Evolutionary conservation across 2,329 filamentous ascomycete species (phyloP).

Genomic region (Elsinoe ampelina): DNA sequence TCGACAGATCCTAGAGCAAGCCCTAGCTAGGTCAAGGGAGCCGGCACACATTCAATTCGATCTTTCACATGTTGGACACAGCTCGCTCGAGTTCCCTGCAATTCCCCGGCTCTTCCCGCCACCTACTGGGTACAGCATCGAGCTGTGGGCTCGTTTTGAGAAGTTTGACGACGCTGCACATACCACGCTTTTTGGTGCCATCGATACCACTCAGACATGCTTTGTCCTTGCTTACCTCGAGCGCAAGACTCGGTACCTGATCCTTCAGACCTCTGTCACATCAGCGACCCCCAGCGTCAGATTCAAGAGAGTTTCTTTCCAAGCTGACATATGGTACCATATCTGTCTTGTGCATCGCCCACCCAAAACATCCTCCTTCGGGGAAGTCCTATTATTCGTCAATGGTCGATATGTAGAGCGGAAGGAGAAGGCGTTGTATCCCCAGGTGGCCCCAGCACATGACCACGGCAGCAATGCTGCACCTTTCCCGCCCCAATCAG

Average conservation of each 20-base stretch:
- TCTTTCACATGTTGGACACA: slow-evolving; percentile 75
- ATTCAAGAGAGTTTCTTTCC: slow-evolving; percentile 76
- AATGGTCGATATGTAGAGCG: slow-evolving; percentile 82
- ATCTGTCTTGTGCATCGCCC: slow-evolving; percentile 78
- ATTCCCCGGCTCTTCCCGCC: slow-evolving; percentile 80
- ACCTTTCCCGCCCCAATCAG: slow-evolving; percentile 44
- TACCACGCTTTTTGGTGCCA: slow-evolving; percentile 92
- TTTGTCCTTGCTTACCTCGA: slow-evolving; percentile 92
- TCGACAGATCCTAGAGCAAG: slow-evolving; percentile 63
- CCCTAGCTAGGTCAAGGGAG: slow-evolving; percentile 63
- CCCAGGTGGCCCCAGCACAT: slow-evolving; percentile 60
- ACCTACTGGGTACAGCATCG: slow-evolving; percentile 74
- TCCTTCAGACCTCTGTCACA: slow-evolving; percentile 87
- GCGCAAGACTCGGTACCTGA: slow-evolving; percentile 85
- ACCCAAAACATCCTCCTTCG: slow-evolving; percentile 62
- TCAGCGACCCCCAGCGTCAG: slow-evolving; percentile 80
- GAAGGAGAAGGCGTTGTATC: slow-evolving; percentile 82
- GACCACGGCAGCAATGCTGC: slow-evolving; percentile 59
- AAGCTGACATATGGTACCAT: slow-evolving; percentile 80
- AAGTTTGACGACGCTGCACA: slow-evolving; percentile 75
- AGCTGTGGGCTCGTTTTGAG: slow-evolving; percentile 82
- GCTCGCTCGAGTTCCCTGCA: slow-evolving; percentile 82
- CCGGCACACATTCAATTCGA: slow-evolving; percentile 92
- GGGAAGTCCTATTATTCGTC: slow-evolving; percentile 80
- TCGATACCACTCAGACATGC: slow-evolving; percentile 83